Evolutionary conservation across 192 early-diverging fungal species (phyloP).

Genomic region (Pilobolus umbonatus): DNA sequence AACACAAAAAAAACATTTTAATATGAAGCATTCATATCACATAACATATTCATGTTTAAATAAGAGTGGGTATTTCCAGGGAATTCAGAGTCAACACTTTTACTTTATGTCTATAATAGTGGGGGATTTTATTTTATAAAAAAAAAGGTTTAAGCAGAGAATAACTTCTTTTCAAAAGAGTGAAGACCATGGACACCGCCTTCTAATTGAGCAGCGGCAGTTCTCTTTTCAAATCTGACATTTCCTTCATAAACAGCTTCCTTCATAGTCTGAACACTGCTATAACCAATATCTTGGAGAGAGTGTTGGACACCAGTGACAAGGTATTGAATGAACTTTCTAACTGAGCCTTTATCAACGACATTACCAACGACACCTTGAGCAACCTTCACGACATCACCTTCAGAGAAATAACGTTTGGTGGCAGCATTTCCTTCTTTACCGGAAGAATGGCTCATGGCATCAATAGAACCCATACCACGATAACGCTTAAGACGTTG

Average conservation of each 20-base stretch:
- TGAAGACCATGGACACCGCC: constrained; percentile 92
- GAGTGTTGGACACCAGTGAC: constrained; percentile 93
- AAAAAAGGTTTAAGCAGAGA: constrained; percentile 36
- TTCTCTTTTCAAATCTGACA: constrained; percentile 92
- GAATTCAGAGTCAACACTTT: too few relatives aligned
- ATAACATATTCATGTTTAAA: too few relatives aligned
- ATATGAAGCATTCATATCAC: too few relatives aligned
- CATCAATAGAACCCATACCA: constrained; percentile 97
- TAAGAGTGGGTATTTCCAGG: too few relatives aligned
- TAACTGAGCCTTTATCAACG: constrained; percentile 94
- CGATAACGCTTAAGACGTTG: constrained; percentile 98
- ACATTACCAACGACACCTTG: constrained; percentile 97
- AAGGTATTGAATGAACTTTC: constrained; percentile 91
- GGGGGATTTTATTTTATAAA: too few relatives aligned
- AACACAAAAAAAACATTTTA: too few relatives aligned
- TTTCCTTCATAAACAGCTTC: constrained; percentile 62
- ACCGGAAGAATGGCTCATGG: constrained; percentile 77
- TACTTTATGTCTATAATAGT: too few relatives aligned
- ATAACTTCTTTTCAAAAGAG: constrained; percentile 77
- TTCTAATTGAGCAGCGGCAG: constrained; percentile 90
- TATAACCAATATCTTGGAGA: constrained; percentile 94
- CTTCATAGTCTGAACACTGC: constrained; percentile 60
- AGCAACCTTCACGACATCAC: constrained; percentile 95
- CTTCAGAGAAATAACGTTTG: constrained; percentile 94
- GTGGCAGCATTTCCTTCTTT: constrained; percentile 68